phyloP scores from a whole-genome alignment of 2,329 filamentous ascomycete genomes.

The Paraconiothyrium sp. region DNA sequence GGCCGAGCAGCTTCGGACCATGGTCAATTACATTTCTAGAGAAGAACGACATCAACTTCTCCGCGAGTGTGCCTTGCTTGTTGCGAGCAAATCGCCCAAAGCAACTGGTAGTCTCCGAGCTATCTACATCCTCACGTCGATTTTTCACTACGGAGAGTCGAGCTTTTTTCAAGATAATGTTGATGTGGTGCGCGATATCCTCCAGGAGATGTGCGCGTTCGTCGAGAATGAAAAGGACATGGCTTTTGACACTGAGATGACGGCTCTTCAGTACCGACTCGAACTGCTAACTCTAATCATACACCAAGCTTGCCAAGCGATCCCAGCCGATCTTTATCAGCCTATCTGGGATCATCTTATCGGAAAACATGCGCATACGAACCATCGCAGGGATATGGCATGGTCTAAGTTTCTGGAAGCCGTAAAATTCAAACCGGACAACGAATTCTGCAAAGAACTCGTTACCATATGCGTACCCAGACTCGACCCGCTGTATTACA shows the following conservation, averaged over 20 bases:
- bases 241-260: constrained; percentile 22
- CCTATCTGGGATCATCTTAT: constrained; percentile 79
- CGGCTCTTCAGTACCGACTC: constrained; percentile 52
- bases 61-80: constrained; percentile 72
- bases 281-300: constrained; percentile 69
- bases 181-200: constrained; percentile 40
- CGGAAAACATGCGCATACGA: constrained; percentile 67
- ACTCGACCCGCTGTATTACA: constrained; percentile 68
- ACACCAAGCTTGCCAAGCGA: constrained; percentile 66
- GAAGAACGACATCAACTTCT: constrained; percentile 71
- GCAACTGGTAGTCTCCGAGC: constrained; percentile 79
- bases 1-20: constrained; percentile 66
- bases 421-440: constrained; percentile 30
- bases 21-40: constrained; percentile 67
- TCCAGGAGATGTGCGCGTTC: constrained; percentile 53
- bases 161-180: constrained; percentile 38
- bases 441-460: constrained; percentile 43
- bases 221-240: constrained; percentile 33
- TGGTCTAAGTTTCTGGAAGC: constrained; percentile 63
- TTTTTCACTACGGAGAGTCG: constrained; percentile 24
- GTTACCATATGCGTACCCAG: constrained; percentile 64
- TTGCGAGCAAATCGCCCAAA: constrained; percentile 69
- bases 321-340: constrained; percentile 69
- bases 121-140: constrained; percentile 46
- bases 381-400: constrained; percentile 69